Base-by-base conservation (phyloP, 2,329 filamentous ascomycete genomes). In the Ophiostoma pallidulum region DNA sequence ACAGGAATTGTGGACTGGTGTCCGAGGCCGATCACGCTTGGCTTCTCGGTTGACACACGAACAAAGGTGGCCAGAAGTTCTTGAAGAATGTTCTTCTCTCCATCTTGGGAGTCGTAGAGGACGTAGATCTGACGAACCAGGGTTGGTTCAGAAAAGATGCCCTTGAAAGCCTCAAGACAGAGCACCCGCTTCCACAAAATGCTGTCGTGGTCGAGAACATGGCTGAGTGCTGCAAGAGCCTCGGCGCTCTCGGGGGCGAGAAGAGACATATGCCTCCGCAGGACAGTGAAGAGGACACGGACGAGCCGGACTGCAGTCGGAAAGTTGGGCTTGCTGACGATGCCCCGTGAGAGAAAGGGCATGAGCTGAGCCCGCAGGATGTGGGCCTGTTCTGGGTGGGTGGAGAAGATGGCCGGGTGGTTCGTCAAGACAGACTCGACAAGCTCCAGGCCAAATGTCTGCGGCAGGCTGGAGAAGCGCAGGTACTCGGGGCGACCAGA, bases 341-440 rank as follows among this genome's bases (percentile, higher is more conserved):
- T 68, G 2, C 83, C 80, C 49, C 80, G 82, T 49, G 87, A 84
- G 35, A 91, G 77, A 52, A 94, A 78, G 3, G 91, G 90, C 77
- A 96, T 85, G 2, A 96, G 77, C 41, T 84, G 76, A 4, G 75
- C 72, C 22, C 86, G 80, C 32, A 97, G 71, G 32, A 94, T 78
- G 54, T 91, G 76, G 5, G 84, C 78, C 62, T 94, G 85, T 59
- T 96, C 90, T 0, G 79, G 74, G 59, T 96, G 89, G 3, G 73
- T 71, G 16, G 81, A 71, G 62, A 97, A 92, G 24, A 94, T 78
- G 44, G 74, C 72, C n/a, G 82, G 78, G 68, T 96, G 88, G 57
- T 90, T 94, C 20, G 84, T 83, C 50, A 98, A 70, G 45, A 95
- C 81, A 1, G 88, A 91, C 65, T 96, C 90, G 57, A 98, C 88